Evolutionary conservation across 164 flowering plant genomes (phyloP).

Genomic region (Umbellularia californica): DNA sequence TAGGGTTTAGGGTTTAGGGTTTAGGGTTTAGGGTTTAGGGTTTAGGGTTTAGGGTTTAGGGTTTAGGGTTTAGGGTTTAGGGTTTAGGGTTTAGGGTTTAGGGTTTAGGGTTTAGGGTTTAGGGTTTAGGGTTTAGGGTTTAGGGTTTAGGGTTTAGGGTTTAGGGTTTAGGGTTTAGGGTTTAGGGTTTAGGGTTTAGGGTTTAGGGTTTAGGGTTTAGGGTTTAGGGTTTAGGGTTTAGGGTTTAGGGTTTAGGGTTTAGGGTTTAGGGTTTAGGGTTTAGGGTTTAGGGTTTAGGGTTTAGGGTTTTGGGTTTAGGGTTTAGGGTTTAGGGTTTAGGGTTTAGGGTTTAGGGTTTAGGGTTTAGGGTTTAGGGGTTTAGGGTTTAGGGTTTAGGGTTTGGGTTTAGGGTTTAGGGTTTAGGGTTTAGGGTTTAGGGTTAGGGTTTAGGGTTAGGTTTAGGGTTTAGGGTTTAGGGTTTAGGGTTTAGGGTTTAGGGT

Average conservation of each 20-base stretch:
- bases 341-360: constrained; percentile 10
- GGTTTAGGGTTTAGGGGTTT: constrained; percentile 18
- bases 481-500: constrained; percentile 18
- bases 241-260: too few relatives aligned
- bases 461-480: constrained; percentile 17
- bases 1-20: constrained; percentile 13
- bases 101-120: constrained; percentile 4
- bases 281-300: constrained; percentile 13
- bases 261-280: too few relatives aligned
- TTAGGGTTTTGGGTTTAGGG: constrained; percentile 22
- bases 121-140: constrained; percentile 7
- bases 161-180: constrained; percentile 13
- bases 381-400: constrained; percentile 18
- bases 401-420: constrained; percentile 23
- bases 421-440: constrained; percentile 21
- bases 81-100: constrained; percentile 9
- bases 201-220: constrained; percentile 15
- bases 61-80: constrained; percentile 13
- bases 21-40: constrained; percentile 14
- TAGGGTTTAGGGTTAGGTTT: constrained; percentile 12
- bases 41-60: too few relatives aligned
- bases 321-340: constrained; percentile 20
- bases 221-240: too few relatives aligned
- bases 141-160: constrained; percentile 4
- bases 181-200: not conserved